These are phyloP conservation scores for Rubia tinctorum DNA, from an alignment of 305 asterid species.

Conservation along the genomic window DNA sequence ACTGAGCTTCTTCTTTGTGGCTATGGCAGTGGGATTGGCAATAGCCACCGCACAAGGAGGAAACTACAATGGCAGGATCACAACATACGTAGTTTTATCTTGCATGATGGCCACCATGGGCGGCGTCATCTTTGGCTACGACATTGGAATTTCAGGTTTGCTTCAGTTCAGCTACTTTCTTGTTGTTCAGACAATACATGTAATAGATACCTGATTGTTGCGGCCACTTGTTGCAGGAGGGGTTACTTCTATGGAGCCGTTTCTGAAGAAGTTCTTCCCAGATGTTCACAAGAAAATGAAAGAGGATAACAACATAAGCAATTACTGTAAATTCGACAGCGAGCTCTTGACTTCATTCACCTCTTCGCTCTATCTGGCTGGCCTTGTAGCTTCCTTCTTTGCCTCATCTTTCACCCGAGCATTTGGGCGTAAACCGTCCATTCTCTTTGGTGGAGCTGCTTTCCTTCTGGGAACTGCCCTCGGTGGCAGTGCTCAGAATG, in stretches of 20 bases:
- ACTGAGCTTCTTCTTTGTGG: slow-evolving; percentile 5
- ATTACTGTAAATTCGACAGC: slow-evolving; percentile 82
- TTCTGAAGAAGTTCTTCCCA: slow-evolving; percentile 57
- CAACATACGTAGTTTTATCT: slow-evolving; percentile 44
- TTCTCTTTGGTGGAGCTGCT: slow-evolving; percentile 59
- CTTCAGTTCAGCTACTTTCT: not conserved
- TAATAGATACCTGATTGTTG: not conserved
- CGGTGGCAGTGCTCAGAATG: slow-evolving; percentile 54
- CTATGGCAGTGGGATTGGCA: slow-evolving; percentile 41
- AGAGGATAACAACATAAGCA: slow-evolving; percentile 50
- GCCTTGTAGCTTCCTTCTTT: slow-evolving; percentile 56
- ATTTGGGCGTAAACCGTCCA: slow-evolving; percentile 65
- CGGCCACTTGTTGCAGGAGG: slow-evolving; percentile 44
- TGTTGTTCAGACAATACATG: not conserved
- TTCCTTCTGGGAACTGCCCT: slow-evolving; percentile 73
- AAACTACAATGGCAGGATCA: slow-evolving; percentile 37
- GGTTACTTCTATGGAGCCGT: slow-evolving; percentile 80
- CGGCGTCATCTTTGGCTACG: slow-evolving; percentile 57
- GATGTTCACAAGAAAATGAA: slow-evolving; percentile 55
- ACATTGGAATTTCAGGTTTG: slow-evolving; percentile 55
- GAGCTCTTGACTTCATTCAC: slow-evolving; percentile 67
- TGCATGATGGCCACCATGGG: slow-evolving; percentile 54
- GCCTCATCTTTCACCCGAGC: slow-evolving; percentile 52
- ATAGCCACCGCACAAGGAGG: slow-evolving; percentile 16
- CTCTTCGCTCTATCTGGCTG: slow-evolving; percentile 73